Evolutionary conservation across 768 basidiomycete species (phyloP).

Genomic region (Cubamyces sp.): DNA sequence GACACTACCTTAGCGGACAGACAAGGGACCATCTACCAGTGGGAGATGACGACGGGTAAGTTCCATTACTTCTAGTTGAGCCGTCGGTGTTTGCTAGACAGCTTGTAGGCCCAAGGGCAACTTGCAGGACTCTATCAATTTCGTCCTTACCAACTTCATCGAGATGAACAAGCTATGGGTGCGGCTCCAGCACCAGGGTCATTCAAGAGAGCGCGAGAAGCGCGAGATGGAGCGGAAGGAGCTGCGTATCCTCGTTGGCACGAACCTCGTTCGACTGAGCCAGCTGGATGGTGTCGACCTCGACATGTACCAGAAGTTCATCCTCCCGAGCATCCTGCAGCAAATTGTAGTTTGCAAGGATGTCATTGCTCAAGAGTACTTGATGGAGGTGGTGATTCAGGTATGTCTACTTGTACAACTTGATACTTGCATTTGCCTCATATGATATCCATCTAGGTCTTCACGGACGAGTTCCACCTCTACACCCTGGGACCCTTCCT

Average conservation of each 20-base stretch:
- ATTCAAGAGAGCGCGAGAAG: constrained; percentile 96
- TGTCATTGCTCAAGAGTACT: constrained; percentile 97
- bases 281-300: constrained; percentile 97
- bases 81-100: neutral
- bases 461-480: constrained; percentile 98
- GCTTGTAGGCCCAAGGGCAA: constrained; percentile 78
- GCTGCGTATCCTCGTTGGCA: constrained; percentile 94
- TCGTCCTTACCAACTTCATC: constrained; percentile 97
- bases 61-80: constrained; percentile 3
- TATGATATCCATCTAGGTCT: constrained; percentile 60
- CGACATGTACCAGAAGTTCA: constrained; percentile 83
- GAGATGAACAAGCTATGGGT: constrained; percentile 99
- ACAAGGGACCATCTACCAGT: constrained; percentile 94
- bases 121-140: constrained; percentile 92
- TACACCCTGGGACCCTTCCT: constrained; percentile 96
- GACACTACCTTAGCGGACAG: constrained; percentile 97
- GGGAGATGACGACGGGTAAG: constrained; percentile 82
- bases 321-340: constrained; percentile 92
- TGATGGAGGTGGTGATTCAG: constrained; percentile 99
- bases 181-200: constrained; percentile 95
- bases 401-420: constrained; percentile 40
- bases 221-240: constrained; percentile 96
- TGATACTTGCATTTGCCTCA: neutral
- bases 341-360: constrained; percentile 99
- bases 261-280: constrained; percentile 93